phyloP scores from a whole-genome alignment of 352 stramenopile species.

The Pythium inflatum region DNA sequence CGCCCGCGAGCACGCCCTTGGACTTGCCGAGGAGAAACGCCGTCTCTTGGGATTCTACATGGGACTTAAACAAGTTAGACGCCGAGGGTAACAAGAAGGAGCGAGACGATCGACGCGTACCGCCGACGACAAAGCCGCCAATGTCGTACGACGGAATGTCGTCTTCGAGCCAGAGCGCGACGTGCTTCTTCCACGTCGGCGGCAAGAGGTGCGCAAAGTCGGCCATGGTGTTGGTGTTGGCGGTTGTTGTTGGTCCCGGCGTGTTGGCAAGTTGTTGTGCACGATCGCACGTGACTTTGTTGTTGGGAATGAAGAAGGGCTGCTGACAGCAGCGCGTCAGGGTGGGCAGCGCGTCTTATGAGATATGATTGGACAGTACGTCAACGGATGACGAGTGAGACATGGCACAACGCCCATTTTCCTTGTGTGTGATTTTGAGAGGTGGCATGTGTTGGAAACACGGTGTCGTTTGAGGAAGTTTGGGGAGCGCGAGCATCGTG shows the following conservation, averaged over 20 bases:
- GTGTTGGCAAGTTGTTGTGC: too few relatives aligned
- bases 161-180: conserved; percentile 95
- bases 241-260: background rate
- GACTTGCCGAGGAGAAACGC: conserved; percentile 94
- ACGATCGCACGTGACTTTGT: too few relatives aligned
- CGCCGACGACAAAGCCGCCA: conserved; percentile 97
- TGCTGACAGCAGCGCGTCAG: conserved; percentile 15
- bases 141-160: conserved; percentile 98
- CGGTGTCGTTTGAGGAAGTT: background rate
- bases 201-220: conserved; percentile 73
- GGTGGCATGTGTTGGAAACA: background rate
- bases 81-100: background rate
- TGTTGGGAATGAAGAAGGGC: background rate
- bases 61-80: conserved; percentile 12
- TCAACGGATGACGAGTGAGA: too few relatives aligned
- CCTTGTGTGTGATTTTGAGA: too few relatives aligned
- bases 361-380: conserved; percentile 3
- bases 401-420: background rate
- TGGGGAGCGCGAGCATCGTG: background rate
- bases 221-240: conserved; percentile 30
- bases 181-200: conserved; percentile 84
- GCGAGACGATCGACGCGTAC: conserved; percentile 28
- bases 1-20: conserved; percentile 92
- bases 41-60: conserved; percentile 70
- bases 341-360: conserved; percentile 3